Base-by-base conservation (phyloP, 192 early-diverging fungal genomes). In the Cladochytrium replicatum region DNA sequence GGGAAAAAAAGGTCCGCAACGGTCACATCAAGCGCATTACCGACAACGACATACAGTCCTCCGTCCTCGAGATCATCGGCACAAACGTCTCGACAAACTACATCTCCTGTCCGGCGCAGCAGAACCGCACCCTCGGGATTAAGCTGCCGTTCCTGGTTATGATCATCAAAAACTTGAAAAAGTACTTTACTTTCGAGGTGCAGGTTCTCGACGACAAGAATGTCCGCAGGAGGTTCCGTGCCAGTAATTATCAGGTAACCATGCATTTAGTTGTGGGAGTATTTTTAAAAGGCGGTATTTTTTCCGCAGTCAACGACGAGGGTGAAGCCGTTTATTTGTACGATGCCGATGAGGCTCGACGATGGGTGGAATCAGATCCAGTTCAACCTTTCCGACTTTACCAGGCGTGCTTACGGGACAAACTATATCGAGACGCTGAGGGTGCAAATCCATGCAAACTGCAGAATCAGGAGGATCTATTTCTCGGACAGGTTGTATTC, bases 311-410 rank as follows among this genome's bases (percentile, higher is more conserved):
- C 78, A 3, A 74, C 74, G 26, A 91, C 89, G 5, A 69, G 84
- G 19, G 85, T 89, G 42, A 87, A 89, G 43, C 86, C 89, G 2
- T 84, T 79, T 29, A 86, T 97, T 46, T 83, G 84, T 29, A 87
- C 86, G 1, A 84, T 97, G 88, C 93, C 91, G 1, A 72, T 97
- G 77, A 77, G 86, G 6, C 65, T 97, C 32, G 93, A 97, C 52
- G 74, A 84, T 48, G 91, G 90, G 6, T 97, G 93, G 93, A 97
- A 97, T 60, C 87, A 97, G 60, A 79, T 97, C 50, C 83, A 85
- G 45, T 77, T 97, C 56, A 87, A 97, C 54, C 55, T 97, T 50
- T 82, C 77, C 1, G 87, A 90, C 52, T 88, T 87, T 61, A 86
- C 87, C 3, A 69, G 80, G 30, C 74, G 85, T n/a, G 82, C 83